Base-by-base conservation (phyloP, 306 rosid genomes). In the Lagenaria siceraria region DNA sequence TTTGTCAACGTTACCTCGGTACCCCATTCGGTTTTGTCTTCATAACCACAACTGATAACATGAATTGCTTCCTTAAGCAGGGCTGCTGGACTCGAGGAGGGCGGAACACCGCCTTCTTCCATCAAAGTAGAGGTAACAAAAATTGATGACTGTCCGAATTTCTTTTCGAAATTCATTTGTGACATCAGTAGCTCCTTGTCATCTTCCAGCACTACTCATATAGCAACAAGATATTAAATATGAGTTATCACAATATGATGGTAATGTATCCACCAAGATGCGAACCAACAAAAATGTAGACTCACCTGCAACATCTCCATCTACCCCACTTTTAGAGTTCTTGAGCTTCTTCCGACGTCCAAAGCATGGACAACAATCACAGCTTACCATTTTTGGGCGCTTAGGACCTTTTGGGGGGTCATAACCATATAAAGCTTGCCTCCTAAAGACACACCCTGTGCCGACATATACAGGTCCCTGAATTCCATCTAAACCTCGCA, bases 1-100 rank as follows among this genome's bases (percentile, higher is more conserved):
- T 55, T n/a, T 84, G 33, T 74, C 43, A 13, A 78, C 59, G 78
- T 81, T 89, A 93, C 98, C 98, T 94, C 96, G 11, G 76, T 69
- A 66, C 98, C 98, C 98, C 98, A 93, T 78, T 91, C 97, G 13
- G 98, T 93, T 87, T 91, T 93, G 87, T 93, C 98, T 88, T 93
- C 98, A 55, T 94, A 94, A 53, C 97, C 97, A 56, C 95, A 83
- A 79, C 95, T 84, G 86, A 94, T 92, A 17, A 94, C 98, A 48
- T 90, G 96, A 82, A 94, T 88, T 78, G 98, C 98, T 84, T 92
- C 98, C 84, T 94, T 94, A 74, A 92, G 97, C 77, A 91, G 83
- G 61, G 87, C 87, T 36, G 90, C 96, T 33, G 90, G 98, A 82
- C 89, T 84, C 0, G 95, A 87, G 63, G 97, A 86, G 80, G 97